Evolutionary conservation across 148 eudicot genomes (phyloP).

Genomic region (Camellia lanceoleosa): DNA sequence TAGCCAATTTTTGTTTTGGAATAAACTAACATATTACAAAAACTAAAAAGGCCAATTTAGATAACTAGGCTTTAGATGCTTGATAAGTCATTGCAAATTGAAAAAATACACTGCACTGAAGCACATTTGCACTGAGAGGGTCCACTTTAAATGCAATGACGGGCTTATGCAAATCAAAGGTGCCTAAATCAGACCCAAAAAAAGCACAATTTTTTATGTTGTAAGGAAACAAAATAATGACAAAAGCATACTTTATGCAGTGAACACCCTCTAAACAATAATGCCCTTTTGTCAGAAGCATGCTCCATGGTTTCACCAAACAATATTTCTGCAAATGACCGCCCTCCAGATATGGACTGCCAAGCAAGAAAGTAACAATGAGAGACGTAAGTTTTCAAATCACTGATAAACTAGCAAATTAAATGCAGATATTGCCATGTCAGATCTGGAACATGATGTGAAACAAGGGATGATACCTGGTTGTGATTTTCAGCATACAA

Average conservation of each 20-base stretch:
- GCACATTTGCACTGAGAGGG: not conserved
- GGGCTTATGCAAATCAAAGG: not conserved
- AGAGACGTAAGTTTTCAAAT: conserved; percentile 4
- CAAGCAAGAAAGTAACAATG: conserved; percentile 19
- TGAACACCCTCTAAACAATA: conserved; percentile 70
- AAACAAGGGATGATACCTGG: conserved; percentile 49
- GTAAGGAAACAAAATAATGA: conserved; percentile 1
- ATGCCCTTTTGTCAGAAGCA: conserved; percentile 34
- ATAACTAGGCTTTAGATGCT: not conserved
- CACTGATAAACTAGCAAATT: not conserved
- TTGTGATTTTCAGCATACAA: conserved; percentile 92
- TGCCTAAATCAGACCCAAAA: not conserved
- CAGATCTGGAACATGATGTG: not conserved
- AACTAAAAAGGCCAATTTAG: not conserved
- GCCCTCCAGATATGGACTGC: conserved; percentile 94
- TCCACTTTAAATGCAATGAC: not conserved
- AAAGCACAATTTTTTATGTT: not conserved
- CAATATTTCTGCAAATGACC: conserved; percentile 85
- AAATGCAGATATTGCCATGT: not conserved
- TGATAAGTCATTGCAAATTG: not conserved
- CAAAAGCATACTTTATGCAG: conserved; percentile 69
- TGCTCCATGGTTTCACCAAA: conserved; percentile 40
- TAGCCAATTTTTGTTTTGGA: not conserved
- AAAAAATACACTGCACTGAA: not conserved
- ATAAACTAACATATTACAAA: not conserved